Evolutionary conservation across 257 asterid species (phyloP), one percentile per base, ranked within the genome.

Genomic region (Haberlea rhodopensis): DNA sequence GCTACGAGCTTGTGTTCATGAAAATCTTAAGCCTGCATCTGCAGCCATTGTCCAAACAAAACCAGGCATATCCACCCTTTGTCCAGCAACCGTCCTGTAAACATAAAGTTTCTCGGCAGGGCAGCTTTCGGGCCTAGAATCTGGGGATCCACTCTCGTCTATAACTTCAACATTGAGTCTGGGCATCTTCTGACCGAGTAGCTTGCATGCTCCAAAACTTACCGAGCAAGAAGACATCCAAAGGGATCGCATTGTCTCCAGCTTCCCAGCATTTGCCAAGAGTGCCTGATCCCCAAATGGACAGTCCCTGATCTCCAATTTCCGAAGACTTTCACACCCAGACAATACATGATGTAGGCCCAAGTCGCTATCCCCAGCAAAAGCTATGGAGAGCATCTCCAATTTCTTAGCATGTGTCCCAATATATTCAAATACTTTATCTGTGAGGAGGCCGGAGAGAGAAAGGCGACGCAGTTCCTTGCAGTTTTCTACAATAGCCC

Each of bases 221-320:
- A 94, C 90, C 32, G 82, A 79, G 81, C 99, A 94, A 71, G 95
- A 78, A 66, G 98, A 92, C 97, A 92, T 92, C 98, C 98, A 92
- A 92, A 92, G 98, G 98, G 98, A 92, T 92, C 98, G 97, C 98
- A 92, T 92, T 85, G 97, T 86, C 94, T 92, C 95, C 71, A 92
- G 95, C 87, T 89, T 92, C 53, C 89, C 85, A 74, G 95, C 94
- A 71, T 92, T 92, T 60, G 96, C 96, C 82, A 92, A 70, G 49
- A 92, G 87, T 73, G 98, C 96, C 83, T 85, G 78, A 85, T 89
- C 98, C 63, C 97, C 98, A 46, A 92, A 92, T 9, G 98, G 96
- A 60, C 97, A 89, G 69, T 92, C 97, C 78, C 95, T 73, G 27
- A 92, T 92, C 85, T 92, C 98, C 69, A 92, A 76, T 75, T 92